Evolutionary conservation across 2,329 filamentous ascomycete genomes (phyloP).

Genomic region (Phaeosphaeriaceae sp.): DNA sequence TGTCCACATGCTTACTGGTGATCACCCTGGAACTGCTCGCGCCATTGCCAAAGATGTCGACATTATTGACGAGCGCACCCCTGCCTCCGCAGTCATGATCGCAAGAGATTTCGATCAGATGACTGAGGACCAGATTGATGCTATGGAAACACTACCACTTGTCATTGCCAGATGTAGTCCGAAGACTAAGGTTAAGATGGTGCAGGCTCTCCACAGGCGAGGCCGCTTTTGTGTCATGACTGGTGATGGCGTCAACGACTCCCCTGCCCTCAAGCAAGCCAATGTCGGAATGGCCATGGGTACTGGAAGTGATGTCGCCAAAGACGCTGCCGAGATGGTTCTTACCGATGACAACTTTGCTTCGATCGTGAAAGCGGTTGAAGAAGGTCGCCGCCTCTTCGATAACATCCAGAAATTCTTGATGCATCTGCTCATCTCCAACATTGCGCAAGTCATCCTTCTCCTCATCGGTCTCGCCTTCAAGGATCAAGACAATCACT

Average conservation of each 20-base stretch:
- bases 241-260: slow-evolving; percentile 52
- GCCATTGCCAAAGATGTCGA: slow-evolving; percentile 57
- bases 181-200: slow-evolving; percentile 56
- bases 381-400: slow-evolving; percentile 50
- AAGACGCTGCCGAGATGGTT: slow-evolving; percentile 51
- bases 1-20: slow-evolving; percentile 58
- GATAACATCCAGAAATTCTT: slow-evolving; percentile 55
- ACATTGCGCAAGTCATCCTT: slow-evolving; percentile 56
- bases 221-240: slow-evolving; percentile 52
- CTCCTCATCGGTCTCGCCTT: slow-evolving; percentile 56
- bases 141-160: slow-evolving; percentile 50
- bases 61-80: slow-evolving; percentile 44
- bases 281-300: slow-evolving; percentile 54
- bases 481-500: slow-evolving; percentile 52
- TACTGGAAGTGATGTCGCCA: slow-evolving; percentile 49
- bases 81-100: slow-evolving; percentile 47
- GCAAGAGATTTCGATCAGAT: slow-evolving; percentile 54
- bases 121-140: slow-evolving; percentile 52
- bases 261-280: slow-evolving; percentile 49
- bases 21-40: slow-evolving; percentile 54
- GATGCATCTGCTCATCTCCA: slow-evolving; percentile 57
- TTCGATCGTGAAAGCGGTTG: slow-evolving; percentile 50
- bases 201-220: slow-evolving; percentile 49
- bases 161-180: slow-evolving; percentile 56
- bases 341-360: slow-evolving; percentile 52